Evolutionary conservation across 2,329 filamentous ascomycete genomes (phyloP).

Genomic region (Penicillium sp.): DNA sequence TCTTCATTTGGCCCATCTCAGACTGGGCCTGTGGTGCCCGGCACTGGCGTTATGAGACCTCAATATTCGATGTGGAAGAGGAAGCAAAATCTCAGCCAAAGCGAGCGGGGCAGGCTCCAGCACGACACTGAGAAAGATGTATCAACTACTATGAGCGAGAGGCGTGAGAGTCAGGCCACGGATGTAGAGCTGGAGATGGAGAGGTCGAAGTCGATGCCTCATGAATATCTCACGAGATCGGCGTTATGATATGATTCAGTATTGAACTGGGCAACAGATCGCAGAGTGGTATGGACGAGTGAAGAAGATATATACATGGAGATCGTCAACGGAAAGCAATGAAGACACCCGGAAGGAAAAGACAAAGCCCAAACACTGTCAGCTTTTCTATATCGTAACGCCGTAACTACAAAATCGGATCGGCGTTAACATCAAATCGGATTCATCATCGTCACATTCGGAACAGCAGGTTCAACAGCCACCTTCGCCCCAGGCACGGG

Average conservation of each 20-base stretch:
- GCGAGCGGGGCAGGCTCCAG: not conserved
- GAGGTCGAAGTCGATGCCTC: no score
- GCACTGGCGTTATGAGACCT: not conserved
- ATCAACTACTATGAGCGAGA: not conserved
- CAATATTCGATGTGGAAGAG: not conserved
- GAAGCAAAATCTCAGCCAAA: not conserved
- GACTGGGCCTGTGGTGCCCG: not conserved
- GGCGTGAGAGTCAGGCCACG: not conserved
- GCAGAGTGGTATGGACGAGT: not conserved
- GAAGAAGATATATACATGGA: not conserved
- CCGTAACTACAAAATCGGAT: not conserved
- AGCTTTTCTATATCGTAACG: constrained; percentile 16
- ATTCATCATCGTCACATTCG: constrained; percentile 35
- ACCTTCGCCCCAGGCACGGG: constrained; percentile 5
- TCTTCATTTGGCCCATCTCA: not conserved
- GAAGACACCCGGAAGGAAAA: not conserved
- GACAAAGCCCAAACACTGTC: not conserved
- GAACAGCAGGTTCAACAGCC: constrained; percentile 23
- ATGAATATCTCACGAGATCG: no score
- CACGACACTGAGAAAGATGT: not conserved
- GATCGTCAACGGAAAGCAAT: not conserved
- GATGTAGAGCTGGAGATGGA: not conserved
- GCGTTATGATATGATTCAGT: no score
- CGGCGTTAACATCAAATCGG: constrained; percentile 28
- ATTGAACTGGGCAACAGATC: not conserved